These are phyloP conservation scores for Picea abies DNA, from an alignment of 83 land plant species.

Conservation along the genomic window DNA sequence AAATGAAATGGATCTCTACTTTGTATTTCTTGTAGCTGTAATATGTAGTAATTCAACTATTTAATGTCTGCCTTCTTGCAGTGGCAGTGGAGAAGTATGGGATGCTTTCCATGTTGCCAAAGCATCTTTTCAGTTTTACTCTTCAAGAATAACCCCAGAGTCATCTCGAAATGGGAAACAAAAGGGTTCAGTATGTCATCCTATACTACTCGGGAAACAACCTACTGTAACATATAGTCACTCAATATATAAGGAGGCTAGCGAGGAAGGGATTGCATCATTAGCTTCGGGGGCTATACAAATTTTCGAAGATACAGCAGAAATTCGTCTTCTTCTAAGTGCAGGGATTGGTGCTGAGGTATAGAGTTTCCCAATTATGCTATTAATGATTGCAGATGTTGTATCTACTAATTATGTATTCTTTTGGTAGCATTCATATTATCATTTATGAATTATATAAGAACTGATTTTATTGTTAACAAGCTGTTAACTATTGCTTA, in stretches of 20 bases:
- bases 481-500: slow-evolving; percentile 1
- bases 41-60: not conserved
- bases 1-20: not conserved
- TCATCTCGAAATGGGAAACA: slow-evolving; percentile 16
- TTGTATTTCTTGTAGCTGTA: too few relatives aligned
- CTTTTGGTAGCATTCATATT: not conserved
- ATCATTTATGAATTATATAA: too few relatives aligned
- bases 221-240: slow-evolving; percentile 10
- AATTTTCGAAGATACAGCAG: slow-evolving; percentile 15
- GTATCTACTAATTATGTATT: not conserved
- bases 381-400: not conserved
- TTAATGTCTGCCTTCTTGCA: not conserved
- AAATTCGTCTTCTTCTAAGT: slow-evolving; percentile 18
- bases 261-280: slow-evolving; percentile 16
- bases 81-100: slow-evolving; percentile 18
- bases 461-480: not conserved
- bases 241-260: slow-evolving; percentile 10
- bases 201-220: slow-evolving; percentile 8
- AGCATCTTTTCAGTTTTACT: slow-evolving; percentile 22
- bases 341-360: slow-evolving; percentile 13
- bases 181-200: slow-evolving; percentile 4
- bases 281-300: slow-evolving; percentile 13
- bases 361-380: not conserved
- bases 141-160: slow-evolving; percentile 8
- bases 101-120: slow-evolving; percentile 19